A percentile compares a stretch with the other conserved stretches of the same genome.
Evolutionary conservation across 371 early-diverging fungal genomes (phyloP).

Genomic region (Mortierella sp.): DNA sequence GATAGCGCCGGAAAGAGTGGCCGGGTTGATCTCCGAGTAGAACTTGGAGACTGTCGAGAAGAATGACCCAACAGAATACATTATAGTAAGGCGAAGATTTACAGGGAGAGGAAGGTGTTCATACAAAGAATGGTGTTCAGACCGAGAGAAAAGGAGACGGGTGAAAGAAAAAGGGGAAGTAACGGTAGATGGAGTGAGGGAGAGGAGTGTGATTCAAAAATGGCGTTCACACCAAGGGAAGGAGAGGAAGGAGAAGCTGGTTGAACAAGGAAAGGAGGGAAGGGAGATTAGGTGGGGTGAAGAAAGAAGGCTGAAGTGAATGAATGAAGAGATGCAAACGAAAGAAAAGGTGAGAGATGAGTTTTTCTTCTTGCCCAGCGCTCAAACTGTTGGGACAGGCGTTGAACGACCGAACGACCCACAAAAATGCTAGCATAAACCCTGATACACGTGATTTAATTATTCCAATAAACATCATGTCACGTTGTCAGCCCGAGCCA

Average conservation of each 20-base stretch:
- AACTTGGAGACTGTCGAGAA: conserved; percentile 91
- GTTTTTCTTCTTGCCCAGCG: too few relatives aligned
- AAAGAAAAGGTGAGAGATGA: not conserved
- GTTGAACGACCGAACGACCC: too few relatives aligned
- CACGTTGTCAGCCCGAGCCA: too few relatives aligned
- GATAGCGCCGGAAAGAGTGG: conserved; percentile 98
- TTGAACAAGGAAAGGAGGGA: not conserved
- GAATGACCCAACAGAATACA: conserved; percentile 76
- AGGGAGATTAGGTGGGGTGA: not conserved
- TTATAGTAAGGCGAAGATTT: conserved; percentile 19
- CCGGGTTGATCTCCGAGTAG: conserved; percentile 98
- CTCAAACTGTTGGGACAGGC: too few relatives aligned
- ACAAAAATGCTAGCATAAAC: too few relatives aligned
- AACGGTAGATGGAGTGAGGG: not conserved
- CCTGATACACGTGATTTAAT: too few relatives aligned
- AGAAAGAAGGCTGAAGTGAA: not conserved
- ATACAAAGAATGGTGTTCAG: not conserved
- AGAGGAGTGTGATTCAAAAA: not conserved
- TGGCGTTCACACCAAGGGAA: not conserved
- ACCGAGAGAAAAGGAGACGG: not conserved
- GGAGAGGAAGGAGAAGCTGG: not conserved
- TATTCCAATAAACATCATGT: too few relatives aligned
- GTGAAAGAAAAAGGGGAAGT: not conserved
- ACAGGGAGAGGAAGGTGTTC: not conserved
- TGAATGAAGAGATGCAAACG: not conserved